Evolutionary conservation across 1,284 basidiomycete species (phyloP), one percentile per base, ranked within the genome.

Genomic region (Pseudozyma sp.): DNA sequence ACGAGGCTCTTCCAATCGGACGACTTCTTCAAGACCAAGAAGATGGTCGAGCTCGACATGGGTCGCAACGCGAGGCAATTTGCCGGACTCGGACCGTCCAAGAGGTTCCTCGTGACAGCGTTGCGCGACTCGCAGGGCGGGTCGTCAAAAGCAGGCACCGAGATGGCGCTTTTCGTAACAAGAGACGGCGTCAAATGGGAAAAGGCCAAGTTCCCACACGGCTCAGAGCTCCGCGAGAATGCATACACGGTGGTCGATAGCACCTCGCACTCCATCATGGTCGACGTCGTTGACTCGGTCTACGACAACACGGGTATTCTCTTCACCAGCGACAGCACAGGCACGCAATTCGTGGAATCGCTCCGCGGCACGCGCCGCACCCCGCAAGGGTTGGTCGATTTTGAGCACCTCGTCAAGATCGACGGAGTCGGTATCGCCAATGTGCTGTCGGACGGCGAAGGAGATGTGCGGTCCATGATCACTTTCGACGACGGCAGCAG

Each of bases 231-330:
- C 4, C 88, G 90, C 7, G 93, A 95, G 85, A 94, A 94, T 81
- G 93, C 92, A 9, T 98, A 99, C 84, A 99, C 96, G 0, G 91
- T 99, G 71, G 92, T 99, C 61, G 94, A 98, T 84, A 92, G 90
- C 14, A 96, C 94, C 3, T 90, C 90, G 0, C 93, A 97, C 82
- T 97, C 94, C 10, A 89, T 99, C 42, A 93, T 92, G 14, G 93
- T 99, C 43, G 97, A 99, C 80, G 94, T 98, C 7, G 61, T 81
- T 17, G 81, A 83, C 54, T 68, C 68, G 17, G 49, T 72, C 35
- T 86, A 87, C 44, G 88, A 88, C 64, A 87, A 89, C 9, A 90
- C 94, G 19, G 96, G 96, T 1, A 96, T 94, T 3, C 87, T 99
- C 5, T 99, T 97, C 86, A 91, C 96, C 49, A 93, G 91, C 84